These are phyloP conservation scores for Quercus alba DNA, from an alignment of 306 rosid genomes.

Conservation along the genomic window DNA sequence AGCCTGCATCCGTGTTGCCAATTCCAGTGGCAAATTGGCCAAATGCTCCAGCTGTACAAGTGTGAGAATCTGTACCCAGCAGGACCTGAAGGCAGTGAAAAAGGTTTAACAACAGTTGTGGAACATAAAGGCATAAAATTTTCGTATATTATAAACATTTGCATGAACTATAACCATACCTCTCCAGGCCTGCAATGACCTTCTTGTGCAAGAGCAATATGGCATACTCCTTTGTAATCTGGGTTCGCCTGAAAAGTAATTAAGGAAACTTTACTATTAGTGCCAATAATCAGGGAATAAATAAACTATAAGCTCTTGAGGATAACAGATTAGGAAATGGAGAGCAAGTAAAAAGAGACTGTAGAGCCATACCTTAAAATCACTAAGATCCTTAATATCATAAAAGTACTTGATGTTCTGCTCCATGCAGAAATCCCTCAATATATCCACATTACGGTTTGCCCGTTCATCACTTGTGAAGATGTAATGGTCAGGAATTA, in stretches of 20 bases:
- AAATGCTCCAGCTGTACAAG: slow-evolving; percentile 97
- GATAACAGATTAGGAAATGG: neutral
- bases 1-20: slow-evolving; percentile 94
- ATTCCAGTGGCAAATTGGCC: slow-evolving; percentile 98
- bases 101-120: slow-evolving; percentile 12
- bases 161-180: slow-evolving; percentile 37
- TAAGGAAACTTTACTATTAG: slow-evolving; percentile 2
- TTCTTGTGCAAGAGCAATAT: slow-evolving; percentile 96
- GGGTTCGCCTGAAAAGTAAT: slow-evolving; percentile 77
- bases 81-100: slow-evolving; percentile 53
- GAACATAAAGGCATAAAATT: slow-evolving; percentile 9
- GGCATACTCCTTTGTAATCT: slow-evolving; percentile 97
- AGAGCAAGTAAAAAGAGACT: neutral
- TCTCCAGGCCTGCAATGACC: slow-evolving; percentile 99
- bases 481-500: slow-evolving; percentile 94
- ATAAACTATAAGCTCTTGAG: slow-evolving; percentile 9
- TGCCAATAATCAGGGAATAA: neutral
- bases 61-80: slow-evolving; percentile 96
- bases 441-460: slow-evolving; percentile 86
- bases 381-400: slow-evolving; percentile 85
- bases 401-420: slow-evolving; percentile 91
- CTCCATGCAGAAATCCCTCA: slow-evolving; percentile 87
- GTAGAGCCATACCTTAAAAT: slow-evolving; percentile 66
- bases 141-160: neutral
- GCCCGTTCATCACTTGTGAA: slow-evolving; percentile 93